Evolutionary conservation across 2,329 filamentous ascomycete genomes (phyloP).

Genomic region (Acrocalymma vagum): DNA sequence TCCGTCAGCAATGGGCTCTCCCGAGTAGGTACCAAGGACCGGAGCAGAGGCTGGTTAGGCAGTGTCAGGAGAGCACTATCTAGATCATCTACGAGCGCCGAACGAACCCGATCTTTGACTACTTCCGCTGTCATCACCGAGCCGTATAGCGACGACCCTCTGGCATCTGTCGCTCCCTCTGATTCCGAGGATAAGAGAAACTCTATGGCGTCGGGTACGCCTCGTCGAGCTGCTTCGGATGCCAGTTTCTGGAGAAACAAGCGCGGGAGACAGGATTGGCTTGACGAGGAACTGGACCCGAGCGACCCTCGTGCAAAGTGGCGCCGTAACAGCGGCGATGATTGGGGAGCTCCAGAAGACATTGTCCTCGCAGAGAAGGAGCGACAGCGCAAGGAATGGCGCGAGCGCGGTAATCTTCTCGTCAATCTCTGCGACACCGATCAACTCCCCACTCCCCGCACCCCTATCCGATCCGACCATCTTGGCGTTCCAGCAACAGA

Average conservation of each 20-base stretch:
- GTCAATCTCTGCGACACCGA: conserved; percentile 37
- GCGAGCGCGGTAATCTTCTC: conserved; percentile 38
- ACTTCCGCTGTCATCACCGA: conserved; percentile 32
- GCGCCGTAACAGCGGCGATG: conserved; percentile 44
- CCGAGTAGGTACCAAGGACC: conserved; percentile 25
- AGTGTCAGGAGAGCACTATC: conserved; percentile 46
- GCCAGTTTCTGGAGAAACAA: conserved; percentile 52
- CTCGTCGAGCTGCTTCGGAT: conserved; percentile 54
- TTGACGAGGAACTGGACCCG: conserved; percentile 42
- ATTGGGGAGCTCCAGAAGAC: conserved; percentile 47
- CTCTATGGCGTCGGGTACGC: conserved; percentile 32
- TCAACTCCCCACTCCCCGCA: conserved; percentile 33
- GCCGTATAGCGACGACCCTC: conserved; percentile 38
- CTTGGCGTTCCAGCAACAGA: conserved; percentile 24
- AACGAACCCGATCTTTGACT: conserved; percentile 38
- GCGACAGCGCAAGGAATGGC: conserved; percentile 38
- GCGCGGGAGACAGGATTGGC: conserved; percentile 53
- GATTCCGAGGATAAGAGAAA: conserved; percentile 18
- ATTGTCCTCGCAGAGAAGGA: conserved; percentile 39
- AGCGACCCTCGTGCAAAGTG: conserved; percentile 26
- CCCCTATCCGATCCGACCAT: conserved; percentile 32
- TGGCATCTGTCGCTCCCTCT: conserved; percentile 14
- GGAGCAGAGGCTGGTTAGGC: conserved; percentile 48
- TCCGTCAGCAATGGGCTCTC: conserved; percentile 30
- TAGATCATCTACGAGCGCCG: conserved; percentile 33